A percentile compares a stretch with the other conserved stretches of the same genome.
Conservation (phyloP, 441 rosid species). For the Syzygium syzygioides region DNA sequence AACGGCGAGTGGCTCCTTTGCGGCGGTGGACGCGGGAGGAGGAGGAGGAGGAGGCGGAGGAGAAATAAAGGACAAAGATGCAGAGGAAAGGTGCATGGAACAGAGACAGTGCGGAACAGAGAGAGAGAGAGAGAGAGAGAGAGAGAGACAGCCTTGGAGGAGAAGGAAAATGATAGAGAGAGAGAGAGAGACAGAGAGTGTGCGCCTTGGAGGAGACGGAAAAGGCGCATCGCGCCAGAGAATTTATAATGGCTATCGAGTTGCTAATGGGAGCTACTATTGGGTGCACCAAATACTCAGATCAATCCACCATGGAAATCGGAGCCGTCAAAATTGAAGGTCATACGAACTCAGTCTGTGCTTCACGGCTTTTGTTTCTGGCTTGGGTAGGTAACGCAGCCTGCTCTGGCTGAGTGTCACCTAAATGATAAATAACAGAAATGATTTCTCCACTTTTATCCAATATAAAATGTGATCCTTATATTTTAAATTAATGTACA, state of each 20-base stretch:
- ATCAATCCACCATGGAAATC: neutral
- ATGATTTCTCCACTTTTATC: rapidly evolving
- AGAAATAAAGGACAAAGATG: neutral
- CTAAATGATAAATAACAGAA: neutral
- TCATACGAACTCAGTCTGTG: neutral
- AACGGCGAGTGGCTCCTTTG: neutral
- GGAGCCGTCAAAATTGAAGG: neutral
- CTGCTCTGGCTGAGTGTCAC: neutral
- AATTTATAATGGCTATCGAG: neutral
- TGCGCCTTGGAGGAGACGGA: neutral
- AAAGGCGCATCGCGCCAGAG: neutral
- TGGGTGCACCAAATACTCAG: neutral
- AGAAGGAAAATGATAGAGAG: neutral
- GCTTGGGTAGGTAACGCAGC: neutral
- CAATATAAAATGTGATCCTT: no score
- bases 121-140: neutral
- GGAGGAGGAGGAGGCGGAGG: neutral
- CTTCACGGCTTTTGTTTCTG: neutral
- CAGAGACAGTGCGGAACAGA: neutral
- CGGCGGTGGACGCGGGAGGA: neutral
- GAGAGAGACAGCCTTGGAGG: neutral
- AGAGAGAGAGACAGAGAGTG: neutral
- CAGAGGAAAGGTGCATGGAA: neutral
- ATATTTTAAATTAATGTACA: rapidly evolving
- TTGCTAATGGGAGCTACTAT: neutral